Conservation (phyloP, 331 rosid genomes). For the Acacia pycnantha region DNA sequence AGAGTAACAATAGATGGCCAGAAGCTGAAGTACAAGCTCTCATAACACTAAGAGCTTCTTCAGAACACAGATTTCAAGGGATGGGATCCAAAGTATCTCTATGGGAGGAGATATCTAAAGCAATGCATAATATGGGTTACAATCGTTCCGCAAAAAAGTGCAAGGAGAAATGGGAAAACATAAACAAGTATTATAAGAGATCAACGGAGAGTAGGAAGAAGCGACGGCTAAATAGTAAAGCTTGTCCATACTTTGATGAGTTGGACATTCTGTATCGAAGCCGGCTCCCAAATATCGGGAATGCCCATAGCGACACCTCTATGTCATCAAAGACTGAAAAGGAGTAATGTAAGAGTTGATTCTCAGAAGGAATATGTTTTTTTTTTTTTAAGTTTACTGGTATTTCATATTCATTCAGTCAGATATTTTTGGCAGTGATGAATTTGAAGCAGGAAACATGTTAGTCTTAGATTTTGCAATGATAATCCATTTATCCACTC, state of each 20-base stretch:
- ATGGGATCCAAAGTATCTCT: conserved; percentile 51
- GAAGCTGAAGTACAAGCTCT: conserved; percentile 72
- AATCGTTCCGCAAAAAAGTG: conserved; percentile 72
- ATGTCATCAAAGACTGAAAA: conserved; percentile 43
- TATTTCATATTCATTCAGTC: conserved; percentile 15
- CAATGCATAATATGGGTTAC: conserved; percentile 58
- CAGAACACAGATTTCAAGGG: conserved; percentile 51
- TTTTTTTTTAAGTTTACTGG: neutral
- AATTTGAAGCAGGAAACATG: conserved; percentile 4
- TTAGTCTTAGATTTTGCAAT: neutral
- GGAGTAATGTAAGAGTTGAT: conserved; percentile 20
- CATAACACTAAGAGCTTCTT: conserved; percentile 50
- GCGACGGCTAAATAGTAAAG: conserved; percentile 44
- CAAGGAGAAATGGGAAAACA: conserved; percentile 90
- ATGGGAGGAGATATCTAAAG: conserved; percentile 82
- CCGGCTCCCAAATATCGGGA: conserved; percentile 44
- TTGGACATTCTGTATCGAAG: conserved; percentile 59
- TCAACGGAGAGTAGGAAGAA: conserved; percentile 56
- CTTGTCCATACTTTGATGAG: conserved; percentile 67
- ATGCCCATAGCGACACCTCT: conserved; percentile 31
- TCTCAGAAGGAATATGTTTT: neutral
- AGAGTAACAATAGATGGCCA: conserved; percentile 67
- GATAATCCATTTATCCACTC: neutral
- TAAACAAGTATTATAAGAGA: conserved; percentile 74
- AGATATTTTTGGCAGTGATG: neutral